Evolutionary conservation across 2,329 filamentous ascomycete genomes (phyloP).

Genomic region (Epichloe typhina): DNA sequence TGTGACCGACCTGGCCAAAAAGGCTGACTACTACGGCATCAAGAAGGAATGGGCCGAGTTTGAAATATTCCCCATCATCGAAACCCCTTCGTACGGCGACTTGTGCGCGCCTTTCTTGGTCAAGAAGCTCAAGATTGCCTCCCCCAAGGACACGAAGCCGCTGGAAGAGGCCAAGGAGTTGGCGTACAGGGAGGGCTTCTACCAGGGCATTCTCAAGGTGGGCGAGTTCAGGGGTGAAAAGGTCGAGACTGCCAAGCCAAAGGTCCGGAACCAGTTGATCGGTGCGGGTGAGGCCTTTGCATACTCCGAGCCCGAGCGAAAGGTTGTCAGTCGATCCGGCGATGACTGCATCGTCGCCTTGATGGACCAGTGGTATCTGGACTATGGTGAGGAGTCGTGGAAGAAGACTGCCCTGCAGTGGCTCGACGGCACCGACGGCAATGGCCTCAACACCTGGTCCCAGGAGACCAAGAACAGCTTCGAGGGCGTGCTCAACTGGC

Average conservation of each 20-base stretch:
- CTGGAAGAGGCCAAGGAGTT: constrained; percentile 89
- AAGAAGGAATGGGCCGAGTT: constrained; percentile 92
- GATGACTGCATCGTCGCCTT: constrained; percentile 89
- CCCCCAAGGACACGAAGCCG: constrained; percentile 87
- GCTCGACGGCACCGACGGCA: constrained; percentile 52
- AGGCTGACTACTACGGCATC: constrained; percentile 91
- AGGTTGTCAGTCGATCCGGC: constrained; percentile 76
- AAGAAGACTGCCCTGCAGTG: constrained; percentile 60
- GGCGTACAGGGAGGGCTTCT: constrained; percentile 95
- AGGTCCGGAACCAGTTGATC: constrained; percentile 67
- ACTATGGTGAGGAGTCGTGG: constrained; percentile 90
- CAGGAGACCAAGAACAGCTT: constrained; percentile 67
- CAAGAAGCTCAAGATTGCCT: constrained; percentile 90
- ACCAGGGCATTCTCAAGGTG: constrained; percentile 80
- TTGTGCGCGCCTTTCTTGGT: constrained; percentile 72
- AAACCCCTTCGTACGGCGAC: constrained; percentile 78
- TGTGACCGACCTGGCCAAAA: constrained; percentile 77
- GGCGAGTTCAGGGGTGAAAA: constrained; percentile 81
- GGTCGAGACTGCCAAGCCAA: constrained; percentile 76
- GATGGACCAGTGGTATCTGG: constrained; percentile 95
- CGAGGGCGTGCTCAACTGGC: constrained; percentile 76
- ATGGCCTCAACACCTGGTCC: constrained; percentile 68
- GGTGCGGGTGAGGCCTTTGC: constrained; percentile 69
- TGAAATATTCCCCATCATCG: constrained; percentile 78
- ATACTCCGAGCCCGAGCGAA: constrained; percentile 86